These are phyloP conservation scores for Venturia pyrina DNA, from an alignment of 2,329 filamentous ascomycete genomes.

Conservation along the genomic window DNA sequence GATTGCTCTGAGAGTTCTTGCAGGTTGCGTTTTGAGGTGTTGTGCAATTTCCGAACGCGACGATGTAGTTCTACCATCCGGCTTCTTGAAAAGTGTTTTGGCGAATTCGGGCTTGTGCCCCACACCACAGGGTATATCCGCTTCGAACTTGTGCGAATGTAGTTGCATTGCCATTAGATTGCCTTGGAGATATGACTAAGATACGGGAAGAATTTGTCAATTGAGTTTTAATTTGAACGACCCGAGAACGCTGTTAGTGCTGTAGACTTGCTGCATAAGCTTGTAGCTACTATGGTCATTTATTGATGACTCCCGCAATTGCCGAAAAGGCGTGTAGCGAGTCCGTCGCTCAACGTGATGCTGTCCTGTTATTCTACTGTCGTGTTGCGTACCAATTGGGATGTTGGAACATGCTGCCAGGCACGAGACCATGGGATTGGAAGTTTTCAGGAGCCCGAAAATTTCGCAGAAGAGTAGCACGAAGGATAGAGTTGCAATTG, in stretches of 20 bases:
- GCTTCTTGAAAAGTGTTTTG: neutral
- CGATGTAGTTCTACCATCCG: neutral
- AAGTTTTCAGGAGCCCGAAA: neutral
- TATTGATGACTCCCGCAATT: neutral
- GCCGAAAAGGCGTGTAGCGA: neutral
- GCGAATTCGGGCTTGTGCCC: neutral
- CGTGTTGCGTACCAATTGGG: neutral
- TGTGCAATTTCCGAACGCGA: neutral
- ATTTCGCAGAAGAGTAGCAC: neutral
- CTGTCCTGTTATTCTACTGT: neutral
- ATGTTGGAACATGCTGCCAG: neutral
- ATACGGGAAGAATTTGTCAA: slow-evolving; percentile 2
- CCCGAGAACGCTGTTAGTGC: neutral
- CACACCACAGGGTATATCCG: neutral
- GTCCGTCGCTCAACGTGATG: neutral
- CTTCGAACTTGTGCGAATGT: neutral
- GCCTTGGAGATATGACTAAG: neutral
- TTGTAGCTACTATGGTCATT: neutral
- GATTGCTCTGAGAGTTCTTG: neutral
- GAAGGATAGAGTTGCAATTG: neutral
- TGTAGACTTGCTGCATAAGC: neutral
- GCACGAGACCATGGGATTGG: neutral
- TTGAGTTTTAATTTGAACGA: neutral
- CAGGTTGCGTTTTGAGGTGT: neutral
- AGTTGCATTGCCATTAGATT: neutral